A percentile compares a stretch with the other conserved stretches of the same genome.
These are phyloP conservation scores for Aspergillus funiculosus DNA, from an alignment of 495 filamentous ascomycete genomes.

Conservation along the genomic window DNA sequence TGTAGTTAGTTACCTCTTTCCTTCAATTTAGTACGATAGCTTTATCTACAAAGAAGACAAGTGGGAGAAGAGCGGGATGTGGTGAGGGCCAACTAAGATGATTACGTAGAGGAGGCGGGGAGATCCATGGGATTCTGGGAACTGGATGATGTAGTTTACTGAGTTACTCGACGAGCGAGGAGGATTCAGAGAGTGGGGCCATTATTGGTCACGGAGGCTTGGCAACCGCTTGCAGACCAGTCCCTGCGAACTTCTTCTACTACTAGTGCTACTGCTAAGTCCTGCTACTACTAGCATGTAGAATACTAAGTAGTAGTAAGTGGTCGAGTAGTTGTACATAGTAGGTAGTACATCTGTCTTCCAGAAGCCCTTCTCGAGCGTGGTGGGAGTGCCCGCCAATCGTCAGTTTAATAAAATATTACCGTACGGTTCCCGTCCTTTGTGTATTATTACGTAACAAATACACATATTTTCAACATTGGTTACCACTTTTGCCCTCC, in stretches of 20 bases:
- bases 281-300: too few species aligned
- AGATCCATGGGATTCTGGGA: slow-evolving; percentile 9
- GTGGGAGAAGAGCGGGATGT: too few species aligned
- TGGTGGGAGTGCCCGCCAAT: neutral
- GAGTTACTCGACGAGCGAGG: neutral
- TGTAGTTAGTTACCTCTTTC: too few species aligned
- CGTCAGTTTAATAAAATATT: slow-evolving; percentile 3
- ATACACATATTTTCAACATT: slow-evolving; percentile 6
- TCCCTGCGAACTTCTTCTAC: too few species aligned
- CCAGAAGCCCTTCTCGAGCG: slow-evolving; percentile 7
- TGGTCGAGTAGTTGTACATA: too few species aligned
- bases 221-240: slow-evolving; percentile 19
- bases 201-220: slow-evolving; percentile 6
- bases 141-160: slow-evolving; percentile 4
- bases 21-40: too few species aligned
- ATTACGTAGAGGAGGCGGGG: slow-evolving; percentile 11
- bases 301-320: too few species aligned
- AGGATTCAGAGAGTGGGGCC: slow-evolving; percentile 13
- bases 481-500: neutral
- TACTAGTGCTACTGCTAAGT: too few species aligned
- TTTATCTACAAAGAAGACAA: too few species aligned
- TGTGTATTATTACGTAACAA: slow-evolving; percentile 15
- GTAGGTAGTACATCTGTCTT: too few species aligned
- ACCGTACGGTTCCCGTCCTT: neutral
- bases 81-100: too few species aligned